Percentiles rank a stretch among this genome's conserved stretches.
Evolutionary conservation across 106 monocot species (phyloP).

Genomic region (Ottelia alismoides): DNA sequence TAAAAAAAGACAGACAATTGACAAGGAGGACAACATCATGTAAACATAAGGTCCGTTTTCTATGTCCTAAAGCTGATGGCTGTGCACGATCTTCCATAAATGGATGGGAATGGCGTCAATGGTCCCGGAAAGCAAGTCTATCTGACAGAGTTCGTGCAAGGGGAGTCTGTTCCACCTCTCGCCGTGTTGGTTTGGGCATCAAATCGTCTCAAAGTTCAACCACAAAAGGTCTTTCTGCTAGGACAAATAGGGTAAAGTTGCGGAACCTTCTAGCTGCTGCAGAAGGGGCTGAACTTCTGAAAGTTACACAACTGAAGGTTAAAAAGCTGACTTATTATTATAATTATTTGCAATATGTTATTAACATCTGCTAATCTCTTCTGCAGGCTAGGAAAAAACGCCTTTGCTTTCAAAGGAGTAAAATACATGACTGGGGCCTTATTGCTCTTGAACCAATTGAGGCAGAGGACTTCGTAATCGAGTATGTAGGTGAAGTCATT

Average conservation of each 20-base stretch:
- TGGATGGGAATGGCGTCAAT: constrained; percentile 91
- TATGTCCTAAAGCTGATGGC: constrained; percentile 63
- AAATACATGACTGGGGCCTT: constrained; percentile 98
- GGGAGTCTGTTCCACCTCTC: constrained; percentile 19
- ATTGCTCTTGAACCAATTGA: constrained; percentile 95
- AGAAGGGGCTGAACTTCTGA: constrained; percentile 84
- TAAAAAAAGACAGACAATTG: constrained; percentile 12
- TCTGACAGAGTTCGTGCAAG: constrained; percentile 54
- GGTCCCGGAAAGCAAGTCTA: constrained; percentile 69
- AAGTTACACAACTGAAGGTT: constrained; percentile 78
- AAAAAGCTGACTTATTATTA: not conserved
- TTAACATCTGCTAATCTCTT: not conserved
- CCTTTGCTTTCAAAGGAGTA: constrained; percentile 95
- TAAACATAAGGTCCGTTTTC: constrained; percentile 16
- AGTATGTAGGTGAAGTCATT: constrained; percentile 95
- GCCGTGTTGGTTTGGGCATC: constrained; percentile 8
- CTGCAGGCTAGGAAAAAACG: constrained; percentile 78
- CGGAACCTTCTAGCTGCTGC: constrained; percentile 83
- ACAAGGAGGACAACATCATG: constrained; percentile 6
- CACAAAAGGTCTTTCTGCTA: constrained; percentile 71
- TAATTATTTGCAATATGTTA: not conserved
- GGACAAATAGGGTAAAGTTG: constrained; percentile 87
- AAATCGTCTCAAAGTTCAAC: constrained; percentile 24
- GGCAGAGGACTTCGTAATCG: constrained; percentile 98
- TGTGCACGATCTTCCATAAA: constrained; percentile 84